phyloP scores from a whole-genome alignment of 1,139 yeast species.

The Blastobotrys proliferans region DNA sequence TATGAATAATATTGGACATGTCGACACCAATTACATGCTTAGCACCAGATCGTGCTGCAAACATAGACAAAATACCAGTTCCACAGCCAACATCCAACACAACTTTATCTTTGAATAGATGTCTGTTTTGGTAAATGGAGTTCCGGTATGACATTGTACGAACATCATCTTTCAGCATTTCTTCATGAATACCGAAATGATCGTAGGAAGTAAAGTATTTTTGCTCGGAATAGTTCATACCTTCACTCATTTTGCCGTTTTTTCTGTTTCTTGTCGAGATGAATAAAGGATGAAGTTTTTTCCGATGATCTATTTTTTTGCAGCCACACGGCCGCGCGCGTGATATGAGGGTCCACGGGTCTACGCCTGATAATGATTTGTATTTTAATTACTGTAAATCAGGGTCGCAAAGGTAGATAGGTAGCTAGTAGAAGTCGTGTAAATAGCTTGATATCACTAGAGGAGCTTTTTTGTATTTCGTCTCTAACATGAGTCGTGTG shows the following conservation, averaged over 20 bases:
- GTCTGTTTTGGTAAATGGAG: slow-evolving; percentile 88
- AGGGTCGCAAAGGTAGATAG: too few relatives aligned
- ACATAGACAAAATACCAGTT: slow-evolving; percentile 95
- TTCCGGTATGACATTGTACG: slow-evolving; percentile 90
- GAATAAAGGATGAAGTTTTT: background rate
- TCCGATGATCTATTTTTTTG: background rate
- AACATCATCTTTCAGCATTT: slow-evolving; percentile 94
- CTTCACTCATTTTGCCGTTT: slow-evolving; percentile 7
- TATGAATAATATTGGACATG: slow-evolving; percentile 92
- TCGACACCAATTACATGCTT: slow-evolving; percentile 96
- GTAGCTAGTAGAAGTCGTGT: too few relatives aligned
- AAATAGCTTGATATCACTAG: too few relatives aligned
- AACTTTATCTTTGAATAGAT: slow-evolving; percentile 83
- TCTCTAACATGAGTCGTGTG: too few relatives aligned
- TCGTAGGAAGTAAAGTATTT: slow-evolving; percentile 95
- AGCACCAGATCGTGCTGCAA: slow-evolving; percentile 98
- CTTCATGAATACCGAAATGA: slow-evolving; percentile 97
- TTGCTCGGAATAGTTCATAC: slow-evolving; percentile 53
- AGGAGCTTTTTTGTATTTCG: too few relatives aligned
- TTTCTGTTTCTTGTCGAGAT: too few relatives aligned
- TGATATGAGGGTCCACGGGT: too few relatives aligned
- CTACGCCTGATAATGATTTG: too few relatives aligned
- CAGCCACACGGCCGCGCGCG: background rate
- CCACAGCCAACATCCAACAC: slow-evolving; percentile 99
- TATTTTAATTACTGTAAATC: too few relatives aligned